A percentile compares a stretch with the other conserved stretches of the same genome.
Conservation (phyloP, 768 basidiomycete species). For the Termitomyces sp. region DNA sequence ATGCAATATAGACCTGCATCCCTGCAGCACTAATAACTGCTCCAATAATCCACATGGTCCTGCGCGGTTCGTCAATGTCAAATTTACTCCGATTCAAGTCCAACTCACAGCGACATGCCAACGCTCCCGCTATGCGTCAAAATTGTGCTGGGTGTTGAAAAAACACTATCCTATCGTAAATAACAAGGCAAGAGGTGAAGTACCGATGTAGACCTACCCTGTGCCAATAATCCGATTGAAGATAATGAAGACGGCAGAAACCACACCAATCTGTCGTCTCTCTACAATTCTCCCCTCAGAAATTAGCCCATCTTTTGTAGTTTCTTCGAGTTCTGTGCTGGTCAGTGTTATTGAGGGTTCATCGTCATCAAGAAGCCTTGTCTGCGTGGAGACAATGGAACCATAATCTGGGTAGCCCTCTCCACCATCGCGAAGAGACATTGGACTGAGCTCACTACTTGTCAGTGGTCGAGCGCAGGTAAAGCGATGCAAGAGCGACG, state of each 20-base stretch:
- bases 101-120: conserved; percentile 32
- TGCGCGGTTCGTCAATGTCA: conserved; percentile 2
- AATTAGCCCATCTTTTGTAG: not conserved
- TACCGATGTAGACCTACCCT: conserved; percentile 24
- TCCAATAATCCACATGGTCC: conserved; percentile 41
- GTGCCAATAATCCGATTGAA: conserved; percentile 43
- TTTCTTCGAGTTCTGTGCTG: not conserved
- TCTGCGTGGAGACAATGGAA: not conserved
- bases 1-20: conserved; percentile 37
- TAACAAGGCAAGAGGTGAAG: not conserved
- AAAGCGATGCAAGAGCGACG: not conserved
- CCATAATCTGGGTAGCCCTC: conserved; percentile 5
- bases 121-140: conserved; percentile 35
- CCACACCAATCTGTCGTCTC: conserved; percentile 20
- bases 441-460: not conserved
- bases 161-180: conserved; percentile 21
- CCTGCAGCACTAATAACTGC: conserved; percentile 35
- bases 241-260: conserved; percentile 36
- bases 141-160: conserved; percentile 39
- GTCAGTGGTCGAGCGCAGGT: not conserved
- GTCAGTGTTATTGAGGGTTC: not conserved
- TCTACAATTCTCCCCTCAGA: conserved; percentile 2
- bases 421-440: conserved; percentile 6
- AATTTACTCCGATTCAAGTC: not conserved
- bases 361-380: not conserved